Base-by-base conservation (phyloP, 495 filamentous ascomycete genomes). In the Aspergillus egyptiacus region DNA sequence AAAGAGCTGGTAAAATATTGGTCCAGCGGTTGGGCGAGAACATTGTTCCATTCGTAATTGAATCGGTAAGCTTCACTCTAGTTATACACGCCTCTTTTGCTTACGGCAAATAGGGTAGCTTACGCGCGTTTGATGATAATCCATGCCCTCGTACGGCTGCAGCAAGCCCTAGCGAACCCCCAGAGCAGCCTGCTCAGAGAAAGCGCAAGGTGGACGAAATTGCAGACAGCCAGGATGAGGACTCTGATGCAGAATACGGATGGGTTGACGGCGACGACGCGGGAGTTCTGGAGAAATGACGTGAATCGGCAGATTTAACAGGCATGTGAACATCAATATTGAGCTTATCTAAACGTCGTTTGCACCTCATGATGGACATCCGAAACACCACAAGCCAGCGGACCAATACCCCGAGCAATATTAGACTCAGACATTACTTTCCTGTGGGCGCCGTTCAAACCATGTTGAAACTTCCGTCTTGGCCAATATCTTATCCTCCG, bases 161-260 rank as follows among this genome's bases (percentile, higher is more conserved):
- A 3, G 7, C 20, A 25, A 13, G 53, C 13, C 6, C 25, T 5
- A 27, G 41, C 7, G 31, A 48, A 17, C 15, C 43, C 9, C 40
- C 45, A 6, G 19, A 24, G 10, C 39, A 53, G 8, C 10, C 39
- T 14, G 52, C 28, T 38, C 46, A 34, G 58, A 58, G 64, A 27
- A 79, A 79, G 47, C 69, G 75, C n/a, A 79, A 78, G 46, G 66
- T 68, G 13, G 68, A 70, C 33, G 73, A 77, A 40, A 64, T 76
- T 22, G 72, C 69, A 6, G 72, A 77, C 48, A 77, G 72, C 42
- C 62, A 75, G 46, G 75, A 74, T 41, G 75, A 76, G 32, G 70
- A 68, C 25, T 70, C 63, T 9, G 71, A 74, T 14, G 58, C 46
- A 8, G 75, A 76, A 7, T 66, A 58, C 27, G 57, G 61, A 22